phyloP scores from a whole-genome alignment of 164 flowering plant species.

The Annona squamosa region DNA sequence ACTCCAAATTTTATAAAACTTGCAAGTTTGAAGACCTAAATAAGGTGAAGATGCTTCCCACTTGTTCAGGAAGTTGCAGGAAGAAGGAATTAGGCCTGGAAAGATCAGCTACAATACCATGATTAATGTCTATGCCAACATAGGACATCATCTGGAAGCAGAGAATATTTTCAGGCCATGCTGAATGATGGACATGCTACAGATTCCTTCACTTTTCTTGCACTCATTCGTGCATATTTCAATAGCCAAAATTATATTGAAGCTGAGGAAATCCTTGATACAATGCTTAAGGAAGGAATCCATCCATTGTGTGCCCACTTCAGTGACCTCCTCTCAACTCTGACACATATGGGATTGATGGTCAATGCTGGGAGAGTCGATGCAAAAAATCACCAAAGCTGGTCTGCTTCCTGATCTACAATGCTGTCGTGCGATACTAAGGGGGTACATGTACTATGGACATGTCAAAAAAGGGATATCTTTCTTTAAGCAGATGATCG shows the following conservation, averaged over 20 bases:
- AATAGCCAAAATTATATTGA: slow-evolving; percentile 33
- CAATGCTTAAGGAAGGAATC: slow-evolving; percentile 50
- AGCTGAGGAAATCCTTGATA: slow-evolving; percentile 54
- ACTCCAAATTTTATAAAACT: no score
- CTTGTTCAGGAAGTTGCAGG: no score
- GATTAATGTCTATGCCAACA: slow-evolving; percentile 51
- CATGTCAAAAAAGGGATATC: slow-evolving; percentile 50
- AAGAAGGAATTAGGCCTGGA: no score
- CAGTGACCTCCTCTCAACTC: slow-evolving; percentile 41
- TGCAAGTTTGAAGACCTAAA: no score
- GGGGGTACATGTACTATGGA: slow-evolving; percentile 68
- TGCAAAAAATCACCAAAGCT: slow-evolving; percentile 15
- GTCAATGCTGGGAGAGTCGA: slow-evolving; percentile 60
- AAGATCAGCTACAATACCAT: slow-evolving; percentile 79
- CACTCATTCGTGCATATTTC: slow-evolving; percentile 59
- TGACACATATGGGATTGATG: slow-evolving; percentile 44
- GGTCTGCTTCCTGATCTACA: slow-evolving; percentile 52
- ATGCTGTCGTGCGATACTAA: slow-evolving; percentile 49
- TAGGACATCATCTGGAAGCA: slow-evolving; percentile 55
- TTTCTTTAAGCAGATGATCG: slow-evolving; percentile 40
- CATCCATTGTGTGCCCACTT: slow-evolving; percentile 48
- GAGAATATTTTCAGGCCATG: slow-evolving; percentile 54
- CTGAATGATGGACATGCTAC: slow-evolving; percentile 45
- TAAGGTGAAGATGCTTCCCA: no score
- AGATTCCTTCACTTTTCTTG: slow-evolving; percentile 63